Evolutionary conservation across 495 filamentous ascomycete species (phyloP).

Genomic region (Lasiosphaeria ovina): DNA sequence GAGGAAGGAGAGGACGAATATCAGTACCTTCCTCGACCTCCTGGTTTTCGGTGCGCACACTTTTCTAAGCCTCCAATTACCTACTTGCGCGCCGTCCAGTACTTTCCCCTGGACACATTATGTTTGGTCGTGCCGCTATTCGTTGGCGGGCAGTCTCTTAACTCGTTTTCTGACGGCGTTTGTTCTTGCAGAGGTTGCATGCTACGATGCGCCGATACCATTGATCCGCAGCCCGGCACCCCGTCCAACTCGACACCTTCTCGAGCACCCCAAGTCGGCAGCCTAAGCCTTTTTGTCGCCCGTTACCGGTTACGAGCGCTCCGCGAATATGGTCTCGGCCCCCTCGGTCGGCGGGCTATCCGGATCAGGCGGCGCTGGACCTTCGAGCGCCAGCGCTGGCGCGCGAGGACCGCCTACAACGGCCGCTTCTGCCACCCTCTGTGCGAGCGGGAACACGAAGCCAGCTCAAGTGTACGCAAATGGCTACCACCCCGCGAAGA

Average conservation of each 20-base stretch:
- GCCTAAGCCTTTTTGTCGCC: neutral
- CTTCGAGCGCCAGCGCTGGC: slow-evolving; percentile 39
- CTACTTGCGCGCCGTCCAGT: too few relatives aligned
- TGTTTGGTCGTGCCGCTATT: neutral
- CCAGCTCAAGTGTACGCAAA: slow-evolving; percentile 48
- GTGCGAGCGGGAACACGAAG: slow-evolving; percentile 41
- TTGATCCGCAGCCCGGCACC: slow-evolving; percentile 14
- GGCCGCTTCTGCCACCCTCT: slow-evolving; percentile 29
- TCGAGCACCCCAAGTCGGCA: neutral
- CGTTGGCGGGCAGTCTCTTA: neutral
- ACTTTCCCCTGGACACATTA: too few relatives aligned
- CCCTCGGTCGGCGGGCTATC: slow-evolving; percentile 37
- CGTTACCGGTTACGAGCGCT: neutral
- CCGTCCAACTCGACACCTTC: neutral
- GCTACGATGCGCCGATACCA: slow-evolving; percentile 16
- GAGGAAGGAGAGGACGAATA: neutral
- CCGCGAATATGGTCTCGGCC: slow-evolving; percentile 40
- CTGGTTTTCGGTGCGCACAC: neutral
- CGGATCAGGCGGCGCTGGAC: slow-evolving; percentile 29
- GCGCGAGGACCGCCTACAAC: slow-evolving; percentile 50
- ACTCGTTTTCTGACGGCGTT: neutral
- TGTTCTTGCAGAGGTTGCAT: neutral
- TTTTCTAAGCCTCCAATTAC: neutral
- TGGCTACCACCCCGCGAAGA: slow-evolving; percentile 50
- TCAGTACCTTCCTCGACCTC: neutral